Base-by-base conservation (phyloP, 2,329 filamentous ascomycete species). In the Aspergillus arachidicola region DNA sequence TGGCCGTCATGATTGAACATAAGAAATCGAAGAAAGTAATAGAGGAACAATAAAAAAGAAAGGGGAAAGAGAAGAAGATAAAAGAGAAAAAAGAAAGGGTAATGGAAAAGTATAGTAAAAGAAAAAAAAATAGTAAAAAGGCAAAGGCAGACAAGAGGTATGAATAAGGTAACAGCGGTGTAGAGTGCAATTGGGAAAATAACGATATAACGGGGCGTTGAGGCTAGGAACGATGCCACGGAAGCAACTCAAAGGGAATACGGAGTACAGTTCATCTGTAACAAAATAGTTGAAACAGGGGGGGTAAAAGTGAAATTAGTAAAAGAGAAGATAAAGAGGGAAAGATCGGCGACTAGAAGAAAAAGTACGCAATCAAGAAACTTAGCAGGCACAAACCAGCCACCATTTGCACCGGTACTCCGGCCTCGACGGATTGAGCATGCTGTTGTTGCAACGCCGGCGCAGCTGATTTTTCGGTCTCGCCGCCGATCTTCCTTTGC, bases 331-430 rank as follows among this genome's bases (percentile, higher is more conserved):
- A 64, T 50, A 65, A 69, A 65, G n/a, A 54, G 36, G 14, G 36
- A 55, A 46, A 46, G 56, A 46, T 54, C 28, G 21, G 59, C 26
- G 45, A 55, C 84, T 89, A 99, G 80, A 99, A 99, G 84, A 99
- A 93, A 79, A 98, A 87, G 81, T 97, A 99, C 60, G 93, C 95
- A 71, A 98, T 86, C 75, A 99, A 80, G 82, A 99, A 99, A 83
- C 92, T 94, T 67, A 96, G 72, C 72, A 99, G 83, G 76, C 94
- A 97, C 50, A 99, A 82, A 26, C 88, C 83, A 26, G 95, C 94
- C 51, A 92, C 92, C 66, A 94, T 87, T 77, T 94, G 90, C 57
- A 99, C 87, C 0, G 95, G 89, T 4, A 99, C 94, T 26, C 95
- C 94, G 23, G 73, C 60, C 71, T 93, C 88, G 23, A 82, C 78